phyloP scores from a whole-genome alignment of 1,139 yeast species.

The Yamadazyma spencermartinsiae region DNA sequence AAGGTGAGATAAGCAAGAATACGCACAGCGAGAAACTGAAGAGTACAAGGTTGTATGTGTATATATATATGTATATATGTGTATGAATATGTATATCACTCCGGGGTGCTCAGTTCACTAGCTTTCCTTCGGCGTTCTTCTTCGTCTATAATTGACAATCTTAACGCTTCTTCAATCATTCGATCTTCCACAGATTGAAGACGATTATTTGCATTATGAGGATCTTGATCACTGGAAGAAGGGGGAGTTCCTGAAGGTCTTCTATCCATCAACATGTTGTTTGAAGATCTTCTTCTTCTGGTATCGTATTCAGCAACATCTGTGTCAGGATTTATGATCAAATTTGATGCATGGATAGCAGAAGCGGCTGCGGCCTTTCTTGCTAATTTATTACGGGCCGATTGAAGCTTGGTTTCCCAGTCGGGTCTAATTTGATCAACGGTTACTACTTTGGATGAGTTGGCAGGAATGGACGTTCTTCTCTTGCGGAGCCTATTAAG shows the following conservation, averaged over 20 bases:
- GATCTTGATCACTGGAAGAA: slow-evolving; percentile 6
- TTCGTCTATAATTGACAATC: slow-evolving; percentile 71
- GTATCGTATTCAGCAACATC: slow-evolving; percentile 20
- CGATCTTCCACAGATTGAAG: slow-evolving; percentile 57
- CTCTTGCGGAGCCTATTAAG: slow-evolving; percentile 17
- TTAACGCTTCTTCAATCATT: slow-evolving; percentile 83
- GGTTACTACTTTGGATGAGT: slow-evolving; percentile 66
- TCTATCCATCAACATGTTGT: slow-evolving; percentile 6
- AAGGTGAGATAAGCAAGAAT: background rate
- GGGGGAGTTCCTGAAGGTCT: background rate
- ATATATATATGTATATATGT: too few species aligned
- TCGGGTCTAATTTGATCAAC: slow-evolving; percentile 87
- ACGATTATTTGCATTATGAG: slow-evolving; percentile 11
- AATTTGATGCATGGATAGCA: slow-evolving; percentile 84
- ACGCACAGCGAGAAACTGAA: background rate
- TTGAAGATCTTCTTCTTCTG: slow-evolving; percentile 19
- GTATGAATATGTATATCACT: background rate
- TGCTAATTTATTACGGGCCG: slow-evolving; percentile 77
- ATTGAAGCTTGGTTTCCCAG: slow-evolving; percentile 75
- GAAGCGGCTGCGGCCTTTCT: slow-evolving; percentile 91
- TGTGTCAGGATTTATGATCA: slow-evolving; percentile 39
- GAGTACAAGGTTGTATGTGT: background rate
- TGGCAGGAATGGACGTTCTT: slow-evolving; percentile 55
- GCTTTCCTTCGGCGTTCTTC: slow-evolving; percentile 48
- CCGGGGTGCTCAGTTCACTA: slow-evolving; percentile 1